Base-by-base conservation (phyloP, 257 asterid species). In the Marsdenia floribunda region DNA sequence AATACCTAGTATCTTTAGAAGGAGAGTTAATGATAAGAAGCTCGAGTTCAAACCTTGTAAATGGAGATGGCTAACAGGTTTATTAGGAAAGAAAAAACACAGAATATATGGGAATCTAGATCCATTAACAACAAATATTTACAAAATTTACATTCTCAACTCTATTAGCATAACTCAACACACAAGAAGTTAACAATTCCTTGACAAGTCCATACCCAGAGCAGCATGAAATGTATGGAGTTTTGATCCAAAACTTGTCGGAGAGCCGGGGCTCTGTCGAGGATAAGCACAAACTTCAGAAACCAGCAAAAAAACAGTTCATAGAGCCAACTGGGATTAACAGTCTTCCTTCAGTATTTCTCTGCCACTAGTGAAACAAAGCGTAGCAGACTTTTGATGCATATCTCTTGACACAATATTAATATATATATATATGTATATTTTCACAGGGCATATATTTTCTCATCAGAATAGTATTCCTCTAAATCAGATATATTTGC, bases 391-490 rank as follows among this genome's bases (percentile, higher is more conserved):
- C 21, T 9, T 9, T 24, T 22, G 2, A 6, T 22, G 33, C 46
- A 38, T 53, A 24, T 71, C 29, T 37, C 60, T 70, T 15, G 0
- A 10, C 21, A 44, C 12, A 47, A 42, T 29, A 37, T 59, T 29
- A 29, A 3, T 35, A 3, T 18, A 26, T 29, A 37, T 59, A 8
- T 7, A 1, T 35, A 4, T 8, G 54, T 40, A 69, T 46, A 68
- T 16, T 49, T 57, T 88, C 85, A 94, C 82, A 94, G 52, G 33
- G 97, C 98, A 77, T 94, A 94, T 19, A 94, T 92, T 79, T 83
- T 94, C 79, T 94, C 99, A 74, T 94, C 98, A 0, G 98, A 92
- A 75, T 95, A 88, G 68, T 89, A 89, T 40, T 92, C 99, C 58
- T 92, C 98, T 73, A 80, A 59, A 61, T 95, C 96, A 5, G 99